These are phyloP conservation scores for Heterobasidion annosum DNA, from an alignment of 1,284 basidiomycete species.

Conservation along the genomic window DNA sequence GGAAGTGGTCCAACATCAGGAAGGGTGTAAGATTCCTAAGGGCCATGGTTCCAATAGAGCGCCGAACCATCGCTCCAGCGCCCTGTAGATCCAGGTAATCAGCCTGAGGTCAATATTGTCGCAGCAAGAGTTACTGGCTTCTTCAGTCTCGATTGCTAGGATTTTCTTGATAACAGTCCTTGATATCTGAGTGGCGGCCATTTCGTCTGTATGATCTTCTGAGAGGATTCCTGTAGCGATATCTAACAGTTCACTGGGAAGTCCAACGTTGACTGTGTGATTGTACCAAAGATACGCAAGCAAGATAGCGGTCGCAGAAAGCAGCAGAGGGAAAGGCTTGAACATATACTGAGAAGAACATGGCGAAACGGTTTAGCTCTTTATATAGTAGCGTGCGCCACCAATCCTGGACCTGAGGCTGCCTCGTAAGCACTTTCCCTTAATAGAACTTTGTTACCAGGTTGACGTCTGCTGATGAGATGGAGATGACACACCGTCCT, in stretches of 20 bases:
- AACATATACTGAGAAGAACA: neutral
- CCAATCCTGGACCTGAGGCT: too few species aligned
- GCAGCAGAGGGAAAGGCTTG: neutral
- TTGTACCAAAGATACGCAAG: neutral
- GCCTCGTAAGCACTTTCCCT: too few species aligned
- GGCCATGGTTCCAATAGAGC: conserved; percentile 75
- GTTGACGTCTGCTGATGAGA: too few species aligned
- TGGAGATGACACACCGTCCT: too few species aligned
- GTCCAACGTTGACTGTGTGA: neutral
- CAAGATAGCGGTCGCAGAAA: neutral
- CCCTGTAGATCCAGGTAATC: conserved; percentile 36
- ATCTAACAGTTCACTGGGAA: neutral
- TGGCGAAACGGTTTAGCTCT: neutral
- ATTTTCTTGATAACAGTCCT: conserved; percentile 71
- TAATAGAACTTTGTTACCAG: too few species aligned
- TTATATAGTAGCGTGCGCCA: neutral
- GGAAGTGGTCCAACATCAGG: conserved; percentile 81
- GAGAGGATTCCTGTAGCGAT: neutral
- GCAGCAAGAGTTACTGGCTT: conserved; percentile 39
- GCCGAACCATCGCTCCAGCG: conserved; percentile 80
- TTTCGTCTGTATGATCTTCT: conserved; percentile 9
- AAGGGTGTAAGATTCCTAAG: conserved; percentile 86
- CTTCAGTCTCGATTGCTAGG: conserved; percentile 71
- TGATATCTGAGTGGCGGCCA: conserved; percentile 33
- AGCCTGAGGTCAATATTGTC: neutral